phyloP scores from a whole-genome alignment of 2,329 filamentous ascomycete genomes.

The Phaeosphaeriaceae sp. region DNA sequence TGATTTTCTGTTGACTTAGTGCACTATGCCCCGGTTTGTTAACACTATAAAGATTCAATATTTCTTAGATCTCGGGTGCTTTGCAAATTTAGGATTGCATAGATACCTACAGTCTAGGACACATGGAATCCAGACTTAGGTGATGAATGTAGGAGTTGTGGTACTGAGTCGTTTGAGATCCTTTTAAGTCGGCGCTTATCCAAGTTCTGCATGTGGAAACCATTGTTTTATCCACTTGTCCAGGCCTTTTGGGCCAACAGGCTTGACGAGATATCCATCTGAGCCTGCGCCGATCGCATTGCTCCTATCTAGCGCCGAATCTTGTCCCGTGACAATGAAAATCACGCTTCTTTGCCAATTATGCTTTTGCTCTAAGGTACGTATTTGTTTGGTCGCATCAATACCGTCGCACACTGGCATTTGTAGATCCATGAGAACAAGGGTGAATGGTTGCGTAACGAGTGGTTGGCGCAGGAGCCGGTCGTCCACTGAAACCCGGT shows the following conservation, averaged over 20 bases:
- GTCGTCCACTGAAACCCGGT: conserved; percentile 9
- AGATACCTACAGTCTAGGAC: no score
- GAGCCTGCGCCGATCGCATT: conserved; percentile 35
- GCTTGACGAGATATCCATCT: conserved; percentile 42
- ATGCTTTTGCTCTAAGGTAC: conserved; percentile 36
- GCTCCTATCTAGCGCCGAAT: conserved; percentile 30
- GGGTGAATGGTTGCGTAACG: conserved; percentile 28
- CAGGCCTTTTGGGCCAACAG: conserved; percentile 38
- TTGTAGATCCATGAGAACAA: conserved; percentile 52
- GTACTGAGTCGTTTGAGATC: no score
- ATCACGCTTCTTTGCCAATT: conserved; percentile 32
- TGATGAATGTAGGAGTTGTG: no score
- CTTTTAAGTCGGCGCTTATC: no score
- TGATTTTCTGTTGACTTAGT: no score
- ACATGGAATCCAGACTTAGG: no score
- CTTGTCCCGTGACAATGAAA: conserved; percentile 46
- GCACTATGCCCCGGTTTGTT: no score
- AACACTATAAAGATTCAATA: no score
- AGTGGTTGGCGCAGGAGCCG: conserved; percentile 9
- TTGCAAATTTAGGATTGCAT: no score
- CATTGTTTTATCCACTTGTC: conserved; percentile 29
- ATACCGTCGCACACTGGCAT: conserved; percentile 51
- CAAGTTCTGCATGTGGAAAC: conserved; percentile 21
- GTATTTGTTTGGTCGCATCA: conserved; percentile 44
- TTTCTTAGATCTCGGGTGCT: no score